Evolutionary conservation across 2,329 filamentous ascomycete species (phyloP), one percentile per base, ranked within the genome.

Genomic region (Penicillium sp.): DNA sequence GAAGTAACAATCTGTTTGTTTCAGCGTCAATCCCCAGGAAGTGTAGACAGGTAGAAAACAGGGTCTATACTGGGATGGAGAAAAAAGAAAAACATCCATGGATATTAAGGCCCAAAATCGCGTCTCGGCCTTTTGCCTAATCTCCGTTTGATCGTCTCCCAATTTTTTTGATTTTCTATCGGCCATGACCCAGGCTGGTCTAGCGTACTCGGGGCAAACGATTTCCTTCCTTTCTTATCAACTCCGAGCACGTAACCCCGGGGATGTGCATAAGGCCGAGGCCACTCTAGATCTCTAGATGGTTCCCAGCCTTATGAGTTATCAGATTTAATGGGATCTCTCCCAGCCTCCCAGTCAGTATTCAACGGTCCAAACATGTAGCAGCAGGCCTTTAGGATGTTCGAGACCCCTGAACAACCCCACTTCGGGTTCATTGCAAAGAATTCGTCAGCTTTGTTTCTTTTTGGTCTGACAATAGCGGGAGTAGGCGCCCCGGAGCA

Each of bases 101-200:
- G 11, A 9, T 26, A 18, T 14, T 3, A 37, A 14, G 11, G 22
- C 20, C 11, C 6, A 37, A 34, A 18, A 34, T 13, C 36, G 14
- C 34, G 36, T 13, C 29, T 46, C 44, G 44, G 44, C 43, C 41
- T 49, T 27, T 42, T 35, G 43, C 24, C 28, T 49, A 41, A 49
- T 40, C 29, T 38, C 47, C 47, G 47, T 18, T 29, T 7, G 35
- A 20, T 22, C 18, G 18, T 35, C 18, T 28, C 31, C 23, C 16
- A 31, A 20, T 20, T 20, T 20, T 20, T 20, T 20, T 10, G 6
- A 3, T 9, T 9, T 44, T 26, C n/a, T 8, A n/a, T 32, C 26
- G 34, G 37, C 42, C 10, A 6, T 26, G 22, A 9, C 14, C 4
- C n/a, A 9, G 13, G 20, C 6, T 24, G 1, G 18, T 36, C 18